phyloP scores from a whole-genome alignment of 768 basidiomycete genomes.

The Candolleomyces aberdarensis region DNA sequence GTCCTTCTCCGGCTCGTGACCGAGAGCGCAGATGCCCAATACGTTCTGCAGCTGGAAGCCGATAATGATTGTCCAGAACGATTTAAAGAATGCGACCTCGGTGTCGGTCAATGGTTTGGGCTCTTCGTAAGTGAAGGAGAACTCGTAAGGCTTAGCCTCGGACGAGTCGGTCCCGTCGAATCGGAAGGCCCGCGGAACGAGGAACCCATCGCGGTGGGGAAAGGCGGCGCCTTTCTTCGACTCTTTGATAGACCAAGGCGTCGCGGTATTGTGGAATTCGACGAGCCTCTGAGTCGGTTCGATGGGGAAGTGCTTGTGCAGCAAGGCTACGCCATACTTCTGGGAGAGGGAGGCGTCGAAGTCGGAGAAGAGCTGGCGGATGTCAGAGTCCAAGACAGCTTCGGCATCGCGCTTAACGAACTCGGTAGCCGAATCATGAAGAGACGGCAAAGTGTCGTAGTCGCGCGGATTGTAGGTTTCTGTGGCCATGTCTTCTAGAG shows the following conservation, averaged over 20 bases:
- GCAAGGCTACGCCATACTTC: neutral
- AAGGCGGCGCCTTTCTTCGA: neutral
- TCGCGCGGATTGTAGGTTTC: no score
- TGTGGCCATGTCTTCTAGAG: no score
- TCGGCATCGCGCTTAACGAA: no score
- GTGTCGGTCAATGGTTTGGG: neutral
- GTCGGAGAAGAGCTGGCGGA: neutral
- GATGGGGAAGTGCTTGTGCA: neutral
- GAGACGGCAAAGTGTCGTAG: no score
- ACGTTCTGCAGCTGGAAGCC: neutral
- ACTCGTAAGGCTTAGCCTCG: neutral
- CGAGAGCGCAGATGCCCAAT: neutral
- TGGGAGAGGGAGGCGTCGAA: neutral
- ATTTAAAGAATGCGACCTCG: neutral
- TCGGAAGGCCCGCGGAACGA: neutral
- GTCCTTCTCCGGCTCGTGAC: neutral
- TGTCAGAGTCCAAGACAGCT: neutral
- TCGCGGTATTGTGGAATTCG: neutral
- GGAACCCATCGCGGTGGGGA: neutral
- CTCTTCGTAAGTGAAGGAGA: neutral
- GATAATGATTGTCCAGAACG: neutral
- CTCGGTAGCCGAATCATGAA: no score
- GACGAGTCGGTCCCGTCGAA: neutral
- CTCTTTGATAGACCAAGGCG: neutral
- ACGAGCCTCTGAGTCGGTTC: neutral